Conservation (phyloP, 176 grass and related monocot genomes). For the Lolium perenne region DNA sequence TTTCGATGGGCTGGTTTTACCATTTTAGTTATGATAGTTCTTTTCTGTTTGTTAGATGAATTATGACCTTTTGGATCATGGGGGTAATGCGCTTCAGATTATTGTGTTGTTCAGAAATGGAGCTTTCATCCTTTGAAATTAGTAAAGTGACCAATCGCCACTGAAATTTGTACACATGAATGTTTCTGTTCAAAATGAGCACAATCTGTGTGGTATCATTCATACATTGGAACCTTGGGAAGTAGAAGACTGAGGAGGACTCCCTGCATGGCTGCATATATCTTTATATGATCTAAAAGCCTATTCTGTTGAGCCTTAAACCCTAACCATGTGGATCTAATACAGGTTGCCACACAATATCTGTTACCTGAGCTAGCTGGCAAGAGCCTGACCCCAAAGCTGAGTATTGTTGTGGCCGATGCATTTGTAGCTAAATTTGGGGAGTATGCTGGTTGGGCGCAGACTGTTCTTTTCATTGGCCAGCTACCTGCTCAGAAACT, state of each 20-base stretch:
- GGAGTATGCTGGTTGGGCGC: constrained; percentile 90
- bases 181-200: background rate
- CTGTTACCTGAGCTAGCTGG: constrained; percentile 78
- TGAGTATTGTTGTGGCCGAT: constrained; percentile 66
- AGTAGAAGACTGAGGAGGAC: background rate
- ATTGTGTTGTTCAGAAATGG: background rate
- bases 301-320: constrained; percentile 23
- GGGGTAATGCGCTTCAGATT: background rate
- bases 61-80: constrained; percentile 7
- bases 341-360: constrained; percentile 85
- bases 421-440: constrained; percentile 90
- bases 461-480: constrained; percentile 93
- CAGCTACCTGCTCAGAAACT: constrained; percentile 71
- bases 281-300: constrained; percentile 1
- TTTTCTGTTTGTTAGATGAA: background rate
- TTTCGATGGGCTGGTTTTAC: background rate
- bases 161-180: background rate
- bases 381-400: constrained; percentile 69
- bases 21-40: background rate
- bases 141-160: background rate
- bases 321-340: constrained; percentile 8
- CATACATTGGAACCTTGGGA: background rate
- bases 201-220: background rate
- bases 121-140: constrained; percentile 18
- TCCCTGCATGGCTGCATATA: background rate